A percentile compares a stretch with the other conserved stretches of the same genome.
Conservation (phyloP, 305 asterid species). For the Fraxinus xanthoxyloides region DNA sequence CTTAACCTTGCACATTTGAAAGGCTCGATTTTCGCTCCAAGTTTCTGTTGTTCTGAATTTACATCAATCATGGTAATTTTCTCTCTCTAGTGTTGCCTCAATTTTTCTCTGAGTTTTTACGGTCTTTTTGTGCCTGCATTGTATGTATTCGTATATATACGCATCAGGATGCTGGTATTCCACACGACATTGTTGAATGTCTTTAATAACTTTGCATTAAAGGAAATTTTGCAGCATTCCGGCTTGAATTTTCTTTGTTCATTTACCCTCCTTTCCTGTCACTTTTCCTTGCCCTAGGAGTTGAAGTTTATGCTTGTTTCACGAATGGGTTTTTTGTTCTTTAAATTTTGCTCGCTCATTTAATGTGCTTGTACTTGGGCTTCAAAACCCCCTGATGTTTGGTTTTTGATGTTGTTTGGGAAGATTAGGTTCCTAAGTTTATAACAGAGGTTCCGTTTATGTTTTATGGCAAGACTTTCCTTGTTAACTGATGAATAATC, state of each 20-base stretch:
- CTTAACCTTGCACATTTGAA: neutral
- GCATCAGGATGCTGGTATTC: neutral
- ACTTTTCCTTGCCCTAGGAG: neutral
- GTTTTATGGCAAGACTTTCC: neutral
- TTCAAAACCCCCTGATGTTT: neutral
- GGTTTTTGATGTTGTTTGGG: neutral
- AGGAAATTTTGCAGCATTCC: neutral
- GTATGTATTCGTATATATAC: neutral
- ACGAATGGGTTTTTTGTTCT: neutral
- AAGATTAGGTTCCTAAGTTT: neutral
- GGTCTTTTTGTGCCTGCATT: neutral
- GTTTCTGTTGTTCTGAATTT: neutral
- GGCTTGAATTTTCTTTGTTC: neutral
- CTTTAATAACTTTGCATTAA: neutral
- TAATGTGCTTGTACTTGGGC: neutral
- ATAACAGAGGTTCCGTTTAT: neutral
- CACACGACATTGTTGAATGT: neutral
- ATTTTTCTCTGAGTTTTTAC: neutral
- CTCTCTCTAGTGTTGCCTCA: neutral
- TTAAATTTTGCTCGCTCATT: neutral
- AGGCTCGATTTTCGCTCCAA: neutral
- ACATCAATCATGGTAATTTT: neutral
- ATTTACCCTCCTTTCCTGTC: neutral
- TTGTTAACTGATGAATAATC: neutral
- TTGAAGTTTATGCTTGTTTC: neutral